Evolutionary conservation across 2,329 filamentous ascomycete species (phyloP), one percentile per base, ranked within the genome.

Genomic region (Calonectria pseudoreteaudii): DNA sequence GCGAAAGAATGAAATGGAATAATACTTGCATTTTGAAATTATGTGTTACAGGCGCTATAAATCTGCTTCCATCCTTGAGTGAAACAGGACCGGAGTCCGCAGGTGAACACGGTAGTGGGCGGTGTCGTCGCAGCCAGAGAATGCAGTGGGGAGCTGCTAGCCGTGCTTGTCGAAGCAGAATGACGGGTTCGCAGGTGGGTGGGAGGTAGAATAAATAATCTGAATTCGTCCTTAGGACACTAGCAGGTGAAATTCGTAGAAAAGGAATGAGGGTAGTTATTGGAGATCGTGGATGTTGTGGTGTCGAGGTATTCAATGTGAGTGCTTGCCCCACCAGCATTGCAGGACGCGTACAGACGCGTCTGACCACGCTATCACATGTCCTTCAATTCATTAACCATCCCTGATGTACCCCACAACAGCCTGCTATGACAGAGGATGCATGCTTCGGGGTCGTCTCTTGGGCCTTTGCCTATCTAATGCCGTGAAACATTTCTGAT

Each of bases 281-380:
- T 11, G 13, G 2, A 34, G 23, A 20, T n/a, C 20, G 47, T 47
- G 26, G n/a, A 52, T 56, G 68, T 71, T 56, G 28, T 49, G 49
- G 41, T 7, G 38, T 49, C 34, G 49, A 30, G 41, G 16, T 60
- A 23, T n/a, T 58, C 34, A 26, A 30, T 52, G n/a, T 38, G 13
- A 44, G 16, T 41, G 52, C 30, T 38, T 50, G 72, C 72, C 72
- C 72, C 72, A 68, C 72, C 66, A 66, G 30, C 28, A 36, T 36
- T 11, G 16, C 20, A 18, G 49, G 50, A 72, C 70, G 70, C 67
- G 73, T 49, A 9, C 34, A 13, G 41, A 68, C 73, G 73, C 73
- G 73, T 73, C 47, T 50, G 52, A 58, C 49, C 73, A 36, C 73
- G 73, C 60, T 74, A 56, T 75, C 74, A 75, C 74, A 75, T 75